These are phyloP conservation scores for Mangifera indica DNA, from an alignment of 345 rosid species.

Conservation along the genomic window DNA sequence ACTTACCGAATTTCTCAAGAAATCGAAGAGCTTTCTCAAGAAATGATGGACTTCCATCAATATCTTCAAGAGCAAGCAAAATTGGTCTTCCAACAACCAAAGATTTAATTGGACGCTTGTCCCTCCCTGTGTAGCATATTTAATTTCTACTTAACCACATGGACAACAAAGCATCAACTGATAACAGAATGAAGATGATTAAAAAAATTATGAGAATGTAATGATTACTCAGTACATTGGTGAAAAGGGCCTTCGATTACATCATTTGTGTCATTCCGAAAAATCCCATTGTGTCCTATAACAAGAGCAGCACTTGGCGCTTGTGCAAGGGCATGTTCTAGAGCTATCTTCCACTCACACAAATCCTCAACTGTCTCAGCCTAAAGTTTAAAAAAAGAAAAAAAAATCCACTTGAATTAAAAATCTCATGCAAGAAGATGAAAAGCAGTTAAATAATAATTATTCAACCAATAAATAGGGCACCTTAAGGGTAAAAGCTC, in stretches of 20 bases:
- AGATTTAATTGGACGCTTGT: slow-evolving; percentile 84
- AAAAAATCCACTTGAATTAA: not conserved
- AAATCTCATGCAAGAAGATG: not conserved
- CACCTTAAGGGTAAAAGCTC: slow-evolving; percentile 99
- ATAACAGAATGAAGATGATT: slow-evolving; percentile 8
- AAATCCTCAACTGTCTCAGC: slow-evolving; percentile 95
- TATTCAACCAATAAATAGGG: slow-evolving; percentile 21
- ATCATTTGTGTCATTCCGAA: slow-evolving; percentile 69
- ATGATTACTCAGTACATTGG: slow-evolving; percentile 48
- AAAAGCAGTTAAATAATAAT: not conserved
- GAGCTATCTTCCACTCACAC: slow-evolving; percentile 91
- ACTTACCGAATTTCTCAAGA: slow-evolving; percentile 88
- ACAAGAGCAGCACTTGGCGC: slow-evolving; percentile 98
- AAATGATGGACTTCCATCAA: slow-evolving; percentile 98
- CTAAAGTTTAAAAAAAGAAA: slow-evolving; percentile 36
- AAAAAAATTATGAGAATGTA: slow-evolving; percentile 16
- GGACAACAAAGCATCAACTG: slow-evolving; percentile 13
- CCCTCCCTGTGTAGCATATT: slow-evolving; percentile 63
- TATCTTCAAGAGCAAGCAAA: slow-evolving; percentile 97
- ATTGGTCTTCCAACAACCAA: slow-evolving; percentile 99
- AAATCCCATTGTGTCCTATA: slow-evolving; percentile 93
- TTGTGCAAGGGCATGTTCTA: slow-evolving; percentile 88
- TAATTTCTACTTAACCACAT: slow-evolving; percentile 17
- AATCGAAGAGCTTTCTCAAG: slow-evolving; percentile 98
- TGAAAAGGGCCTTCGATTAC: slow-evolving; percentile 76